Percentiles rank a stretch among this genome's conserved stretches.
These are phyloP conservation scores for Mychonastes homosphaera DNA, from an alignment of 139 green algal genomes.

Conservation along the genomic window DNA sequence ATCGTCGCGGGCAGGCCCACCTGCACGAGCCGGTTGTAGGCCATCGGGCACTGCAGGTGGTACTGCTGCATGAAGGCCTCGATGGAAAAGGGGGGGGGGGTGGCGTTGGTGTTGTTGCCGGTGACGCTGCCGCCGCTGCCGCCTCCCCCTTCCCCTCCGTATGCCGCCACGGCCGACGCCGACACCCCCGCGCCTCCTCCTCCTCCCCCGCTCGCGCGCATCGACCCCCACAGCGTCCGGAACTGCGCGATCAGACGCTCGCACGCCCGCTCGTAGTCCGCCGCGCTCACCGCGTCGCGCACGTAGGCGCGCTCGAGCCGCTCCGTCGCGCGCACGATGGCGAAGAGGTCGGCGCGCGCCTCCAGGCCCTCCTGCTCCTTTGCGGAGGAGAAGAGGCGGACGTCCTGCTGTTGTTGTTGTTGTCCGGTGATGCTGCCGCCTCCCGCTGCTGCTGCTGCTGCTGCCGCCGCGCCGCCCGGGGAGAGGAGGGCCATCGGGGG, in stretches of 20 bases:
- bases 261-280: conserved; percentile 77
- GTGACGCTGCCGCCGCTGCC: neutral
- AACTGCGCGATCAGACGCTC: conserved; percentile 85
- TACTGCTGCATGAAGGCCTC: conserved; percentile 78
- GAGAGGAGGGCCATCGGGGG: too few species aligned
- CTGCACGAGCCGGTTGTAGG: conserved; percentile 59
- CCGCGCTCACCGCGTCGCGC: conserved; percentile 56
- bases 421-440: too few species aligned
- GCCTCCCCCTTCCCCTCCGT: too few species aligned
- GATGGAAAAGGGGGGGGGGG: conserved; percentile 26
- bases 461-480: neutral
- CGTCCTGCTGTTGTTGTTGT: too few species aligned
- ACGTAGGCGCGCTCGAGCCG: conserved; percentile 83
- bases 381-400: too few species aligned
- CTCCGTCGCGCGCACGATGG: conserved; percentile 87
- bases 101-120: conserved; percentile 1
- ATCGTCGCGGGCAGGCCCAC: conserved; percentile 74
- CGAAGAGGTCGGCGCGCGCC: conserved; percentile 65
- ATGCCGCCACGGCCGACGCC: neutral
- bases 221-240: conserved; percentile 66
- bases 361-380: too few species aligned
- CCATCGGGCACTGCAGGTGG: conserved; percentile 93
- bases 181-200: neutral
- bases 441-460: neutral
- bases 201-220: conserved; percentile 48